Conservation (phyloP, 768 basidiomycete species). For the Boletus speciosus region DNA sequence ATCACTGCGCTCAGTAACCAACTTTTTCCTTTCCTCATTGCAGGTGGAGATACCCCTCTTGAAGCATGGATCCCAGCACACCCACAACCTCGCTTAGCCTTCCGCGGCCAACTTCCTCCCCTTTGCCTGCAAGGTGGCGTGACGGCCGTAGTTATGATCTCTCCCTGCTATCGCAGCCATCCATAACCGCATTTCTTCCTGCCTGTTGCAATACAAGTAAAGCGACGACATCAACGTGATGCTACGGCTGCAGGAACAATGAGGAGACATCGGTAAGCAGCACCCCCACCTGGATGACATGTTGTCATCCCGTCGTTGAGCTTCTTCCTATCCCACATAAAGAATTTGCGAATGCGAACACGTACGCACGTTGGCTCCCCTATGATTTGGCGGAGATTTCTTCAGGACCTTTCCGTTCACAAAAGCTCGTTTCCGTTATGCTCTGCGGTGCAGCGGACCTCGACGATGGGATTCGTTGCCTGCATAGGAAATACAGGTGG, state of each 20-base stretch:
- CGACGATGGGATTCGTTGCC: slow-evolving; percentile 15
- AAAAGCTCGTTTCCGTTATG: slow-evolving; percentile 14
- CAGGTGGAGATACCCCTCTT: slow-evolving; percentile 15
- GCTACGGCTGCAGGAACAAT: slow-evolving; percentile 23
- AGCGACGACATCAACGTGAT: slow-evolving; percentile 29
- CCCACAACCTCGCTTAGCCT: slow-evolving; percentile 26
- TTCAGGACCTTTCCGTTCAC: slow-evolving; percentile 7
- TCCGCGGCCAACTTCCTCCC: slow-evolving; percentile 23
- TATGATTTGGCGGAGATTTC: slow-evolving; percentile 25
- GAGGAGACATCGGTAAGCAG: slow-evolving; percentile 22
- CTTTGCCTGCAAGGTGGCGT: slow-evolving; percentile 29
- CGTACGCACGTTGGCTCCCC: slow-evolving; percentile 16
- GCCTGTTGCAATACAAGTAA: slow-evolving; percentile 22
- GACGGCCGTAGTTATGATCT: slow-evolving; percentile 16
- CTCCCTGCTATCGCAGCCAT: slow-evolving; percentile 21
- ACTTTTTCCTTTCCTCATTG: slow-evolving; percentile 2
- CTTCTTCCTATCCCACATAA: slow-evolving; percentile 19
- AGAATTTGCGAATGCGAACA: slow-evolving; percentile 22
- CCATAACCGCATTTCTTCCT: slow-evolving; percentile 23
- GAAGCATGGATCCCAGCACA: slow-evolving; percentile 20
- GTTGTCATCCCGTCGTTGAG: slow-evolving; percentile 4
- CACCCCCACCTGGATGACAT: slow-evolving; percentile 12
- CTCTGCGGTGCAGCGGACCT: slow-evolving; percentile 21
- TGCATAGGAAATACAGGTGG: slow-evolving; percentile 20
- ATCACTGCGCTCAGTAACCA: slow-evolving; percentile 3